Percentiles rank a stretch among this genome's conserved stretches.
Conservation (phyloP, 2,329 filamentous ascomycete genomes). For the Xylaria sp. region DNA sequence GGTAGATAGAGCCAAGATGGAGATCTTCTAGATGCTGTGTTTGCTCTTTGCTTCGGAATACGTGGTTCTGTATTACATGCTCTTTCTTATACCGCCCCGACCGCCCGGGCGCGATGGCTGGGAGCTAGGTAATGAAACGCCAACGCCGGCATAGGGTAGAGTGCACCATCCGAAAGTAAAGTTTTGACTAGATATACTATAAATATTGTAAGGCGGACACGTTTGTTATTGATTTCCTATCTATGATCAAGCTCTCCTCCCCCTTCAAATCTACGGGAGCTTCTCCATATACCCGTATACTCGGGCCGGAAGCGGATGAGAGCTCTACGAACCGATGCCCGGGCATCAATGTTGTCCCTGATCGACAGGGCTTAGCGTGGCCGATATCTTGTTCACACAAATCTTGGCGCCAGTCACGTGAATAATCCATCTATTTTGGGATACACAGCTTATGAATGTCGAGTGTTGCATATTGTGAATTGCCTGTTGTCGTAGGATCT, state of each 20-base stretch:
- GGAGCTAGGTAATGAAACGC: too few species aligned
- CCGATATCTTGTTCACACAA: conserved; percentile 1
- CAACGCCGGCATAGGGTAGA: too few species aligned
- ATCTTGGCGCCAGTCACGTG: conserved; percentile 25
- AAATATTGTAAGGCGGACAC: too few species aligned
- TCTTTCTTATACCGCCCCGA: not conserved
- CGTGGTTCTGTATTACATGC: not conserved
- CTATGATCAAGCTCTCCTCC: too few species aligned
- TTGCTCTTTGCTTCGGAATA: not conserved
- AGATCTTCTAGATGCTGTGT: not conserved
- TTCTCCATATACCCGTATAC: conserved; percentile 7
- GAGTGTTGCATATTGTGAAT: too few species aligned
- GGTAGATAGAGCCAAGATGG: not conserved
- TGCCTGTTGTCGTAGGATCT: too few species aligned
- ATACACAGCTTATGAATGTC: too few species aligned
- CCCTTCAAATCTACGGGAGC: too few species aligned
- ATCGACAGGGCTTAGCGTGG: conserved; percentile 33
- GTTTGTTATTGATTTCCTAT: too few species aligned
- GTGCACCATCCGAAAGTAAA: too few species aligned
- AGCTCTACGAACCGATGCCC: conserved; percentile 7
- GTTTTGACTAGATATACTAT: too few species aligned
- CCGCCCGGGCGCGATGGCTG: too few species aligned
- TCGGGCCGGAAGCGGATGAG: conserved; percentile 5
- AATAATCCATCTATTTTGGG: conserved; percentile 20
- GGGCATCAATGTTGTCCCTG: conserved; percentile 12